Base-by-base conservation (phyloP, 371 early-diverging fungal genomes). In the Mortierella polycephala region DNA sequence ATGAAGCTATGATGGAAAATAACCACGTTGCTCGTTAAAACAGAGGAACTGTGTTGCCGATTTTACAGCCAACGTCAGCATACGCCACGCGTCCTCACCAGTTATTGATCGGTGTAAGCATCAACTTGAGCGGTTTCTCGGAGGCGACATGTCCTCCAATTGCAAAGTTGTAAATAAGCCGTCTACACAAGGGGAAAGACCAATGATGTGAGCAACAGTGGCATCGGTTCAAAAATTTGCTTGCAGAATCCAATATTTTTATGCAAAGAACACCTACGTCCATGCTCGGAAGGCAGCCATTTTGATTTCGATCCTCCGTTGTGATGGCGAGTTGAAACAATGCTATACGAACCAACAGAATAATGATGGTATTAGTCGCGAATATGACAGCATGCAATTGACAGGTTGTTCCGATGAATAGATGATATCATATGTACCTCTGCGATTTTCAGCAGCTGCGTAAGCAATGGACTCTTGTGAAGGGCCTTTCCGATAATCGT, bases 111-210 rank as follows among this genome's bases (percentile, higher is more conserved):
- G 79, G 79, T 2, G 65, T 62, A 13, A 79, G 45, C 40, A 79
- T 57, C 20, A 72, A 37, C 42, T 53, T 64, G 8, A 72, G 56
- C 2, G 65, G 61, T 16, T 69, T 69, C 39, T 72, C 79, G 9
- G 56, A 21, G 4, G 62, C 49, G 18, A 79, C 64, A 37, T 69
- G 61, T 4, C 73, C 73, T 8, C 69, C 72, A 11, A 65, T 69
- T 7, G 79, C 65, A 46, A 79, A 72, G 42, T 65, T 72, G 37
- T 79, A 79, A 8, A 79, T 79, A 10, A 79, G 68, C 30, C 72
- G 79, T 30, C 73, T 72, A 59, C 13, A 13, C 11, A 5, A 16
- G 8, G 6, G 30, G 23, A 9, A 18, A n/a, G 1, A 18, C 20
- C 20, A 18, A 51, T 16, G 5, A 51, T 18, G 7, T 18, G 20